Conservation (phyloP, 2,329 filamentous ascomycete species). For the Plectosphaerella cucumerina region DNA sequence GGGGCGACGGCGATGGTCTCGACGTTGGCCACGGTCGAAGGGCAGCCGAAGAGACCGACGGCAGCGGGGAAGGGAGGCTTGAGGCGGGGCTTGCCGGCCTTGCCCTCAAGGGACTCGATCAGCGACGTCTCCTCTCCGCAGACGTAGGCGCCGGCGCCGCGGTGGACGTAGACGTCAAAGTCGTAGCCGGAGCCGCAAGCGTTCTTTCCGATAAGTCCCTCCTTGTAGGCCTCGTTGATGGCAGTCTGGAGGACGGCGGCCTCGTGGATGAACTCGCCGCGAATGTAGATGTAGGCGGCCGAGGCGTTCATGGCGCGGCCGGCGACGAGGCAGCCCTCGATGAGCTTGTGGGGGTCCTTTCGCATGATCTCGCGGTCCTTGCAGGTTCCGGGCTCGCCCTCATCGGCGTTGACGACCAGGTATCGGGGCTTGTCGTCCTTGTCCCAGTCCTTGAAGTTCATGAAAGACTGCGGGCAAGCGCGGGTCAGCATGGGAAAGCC, state of each 20-base stretch:
- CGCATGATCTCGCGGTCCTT: slow-evolving; percentile 99
- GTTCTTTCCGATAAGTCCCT: slow-evolving; percentile 95
- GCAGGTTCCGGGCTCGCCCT: slow-evolving; percentile 98
- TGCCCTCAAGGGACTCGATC: slow-evolving; percentile 97
- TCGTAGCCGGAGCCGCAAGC: slow-evolving; percentile 96
- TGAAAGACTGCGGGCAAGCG: slow-evolving; percentile 71
- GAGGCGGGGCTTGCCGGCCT: slow-evolving; percentile 95
- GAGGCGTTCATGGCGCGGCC: slow-evolving; percentile 98
- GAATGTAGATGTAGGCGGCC: slow-evolving; percentile 98
- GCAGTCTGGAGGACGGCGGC: slow-evolving; percentile 88
- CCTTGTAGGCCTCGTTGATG: slow-evolving; percentile 96
- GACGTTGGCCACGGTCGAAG: slow-evolving; percentile 96
- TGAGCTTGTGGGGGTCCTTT: slow-evolving; percentile 98
- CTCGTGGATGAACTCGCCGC: slow-evolving; percentile 96
- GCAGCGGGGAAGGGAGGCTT: slow-evolving; percentile 98
- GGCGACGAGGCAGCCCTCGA: slow-evolving; percentile 94
- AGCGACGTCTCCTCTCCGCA: slow-evolving; percentile 98
- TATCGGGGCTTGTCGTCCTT: slow-evolving; percentile 96
- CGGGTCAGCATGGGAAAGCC: slow-evolving; percentile 5
- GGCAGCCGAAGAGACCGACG: slow-evolving; percentile 96
- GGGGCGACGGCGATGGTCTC: slow-evolving; percentile 95
- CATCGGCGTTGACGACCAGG: slow-evolving; percentile 95
- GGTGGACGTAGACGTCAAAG: slow-evolving; percentile 95
- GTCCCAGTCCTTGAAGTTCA: slow-evolving; percentile 99
- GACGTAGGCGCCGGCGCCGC: slow-evolving; percentile 94